Evolutionary conservation across 2,329 filamentous ascomycete species (phyloP).

Genomic region (Colletotrichum horii): DNA sequence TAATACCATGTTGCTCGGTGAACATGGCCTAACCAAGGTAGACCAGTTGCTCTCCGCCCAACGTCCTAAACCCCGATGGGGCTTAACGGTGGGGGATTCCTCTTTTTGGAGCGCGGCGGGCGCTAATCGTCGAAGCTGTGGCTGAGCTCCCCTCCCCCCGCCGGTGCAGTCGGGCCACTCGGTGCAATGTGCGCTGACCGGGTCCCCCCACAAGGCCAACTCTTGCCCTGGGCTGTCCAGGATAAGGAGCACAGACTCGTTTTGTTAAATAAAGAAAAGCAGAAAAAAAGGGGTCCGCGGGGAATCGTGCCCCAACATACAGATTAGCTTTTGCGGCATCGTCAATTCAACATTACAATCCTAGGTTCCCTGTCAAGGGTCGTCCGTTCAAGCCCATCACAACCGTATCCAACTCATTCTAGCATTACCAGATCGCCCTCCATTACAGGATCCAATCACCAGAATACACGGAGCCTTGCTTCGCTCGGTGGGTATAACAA

Average conservation of each 20-base stretch:
- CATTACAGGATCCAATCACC: neutral
- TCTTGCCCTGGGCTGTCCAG: neutral
- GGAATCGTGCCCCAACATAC: neutral
- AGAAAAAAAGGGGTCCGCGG: constrained; percentile 11
- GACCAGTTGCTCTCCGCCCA: neutral
- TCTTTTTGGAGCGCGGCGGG: neutral
- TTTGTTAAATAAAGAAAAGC: neutral
- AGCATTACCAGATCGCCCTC: neutral
- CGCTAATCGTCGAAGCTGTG: neutral
- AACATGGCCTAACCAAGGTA: neutral
- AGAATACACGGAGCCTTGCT: neutral
- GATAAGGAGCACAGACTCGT: constrained; percentile 4
- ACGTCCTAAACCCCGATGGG: neutral
- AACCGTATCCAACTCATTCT: neutral
- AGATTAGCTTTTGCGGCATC: constrained; percentile 12
- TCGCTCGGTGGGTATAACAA: constrained; percentile 17
- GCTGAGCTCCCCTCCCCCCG: neutral
- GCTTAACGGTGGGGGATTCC: neutral
- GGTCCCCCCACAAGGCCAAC: neutral
- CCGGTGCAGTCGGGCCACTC: neutral
- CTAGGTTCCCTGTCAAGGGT: neutral
- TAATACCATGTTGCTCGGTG: neutral
- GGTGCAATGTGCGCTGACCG: neutral
- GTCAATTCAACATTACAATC: constrained; percentile 17
- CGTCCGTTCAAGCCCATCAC: neutral